Evolutionary conservation across 2,329 filamentous ascomycete species (phyloP).

Genomic region (Hypoxylon sp.): DNA sequence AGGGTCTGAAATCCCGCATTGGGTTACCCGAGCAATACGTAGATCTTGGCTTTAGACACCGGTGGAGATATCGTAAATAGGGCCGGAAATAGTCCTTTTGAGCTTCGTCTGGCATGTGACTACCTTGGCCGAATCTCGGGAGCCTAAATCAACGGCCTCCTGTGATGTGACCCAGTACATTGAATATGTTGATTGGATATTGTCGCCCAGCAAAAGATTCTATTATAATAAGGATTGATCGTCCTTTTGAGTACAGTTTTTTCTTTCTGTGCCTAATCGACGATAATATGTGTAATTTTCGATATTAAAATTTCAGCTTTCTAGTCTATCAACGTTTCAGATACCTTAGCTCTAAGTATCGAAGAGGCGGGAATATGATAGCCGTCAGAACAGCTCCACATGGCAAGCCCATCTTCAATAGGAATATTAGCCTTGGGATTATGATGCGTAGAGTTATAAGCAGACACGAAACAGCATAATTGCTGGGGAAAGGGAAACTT

Average conservation of each 20-base stretch:
- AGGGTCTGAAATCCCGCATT: background rate
- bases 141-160: background rate
- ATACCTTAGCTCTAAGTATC: conserved; percentile 27
- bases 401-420: conserved; percentile 23
- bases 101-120: background rate
- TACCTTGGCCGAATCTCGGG: background rate
- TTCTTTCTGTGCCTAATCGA: background rate
- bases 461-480: background rate
- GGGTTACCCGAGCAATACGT: background rate
- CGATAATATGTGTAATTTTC: background rate
- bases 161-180: background rate
- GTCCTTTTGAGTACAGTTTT: background rate
- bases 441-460: background rate
- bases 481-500: conserved; percentile 6
- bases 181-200: background rate
- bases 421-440: background rate
- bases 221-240: background rate
- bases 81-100: background rate
- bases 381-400: conserved; percentile 17
- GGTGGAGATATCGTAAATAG: background rate
- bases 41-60: background rate
- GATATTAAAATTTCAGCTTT: background rate
- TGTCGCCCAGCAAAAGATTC: background rate
- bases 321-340: conserved; percentile 18
- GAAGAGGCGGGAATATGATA: conserved; percentile 20